A percentile compares a stretch with the other conserved stretches of the same genome.
These are phyloP conservation scores for Nematocida displodere DNA, from an alignment of 371 early-diverging fungal species.

Conservation along the genomic window DNA sequence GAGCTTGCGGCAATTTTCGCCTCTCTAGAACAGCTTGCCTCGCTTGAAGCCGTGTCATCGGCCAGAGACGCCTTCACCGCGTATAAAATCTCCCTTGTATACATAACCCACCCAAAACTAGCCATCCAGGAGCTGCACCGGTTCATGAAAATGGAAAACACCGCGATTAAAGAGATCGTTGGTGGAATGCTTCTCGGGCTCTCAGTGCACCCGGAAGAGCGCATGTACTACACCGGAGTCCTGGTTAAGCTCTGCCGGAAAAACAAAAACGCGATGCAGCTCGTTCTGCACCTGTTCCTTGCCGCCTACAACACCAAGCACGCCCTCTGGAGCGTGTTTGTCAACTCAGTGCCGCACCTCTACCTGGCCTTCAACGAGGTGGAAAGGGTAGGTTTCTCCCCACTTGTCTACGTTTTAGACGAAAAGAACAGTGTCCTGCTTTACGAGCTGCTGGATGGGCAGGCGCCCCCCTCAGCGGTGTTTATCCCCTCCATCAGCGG, in stretches of 20 bases:
- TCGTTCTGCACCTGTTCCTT: slow-evolving; percentile 14
- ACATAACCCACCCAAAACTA: background rate
- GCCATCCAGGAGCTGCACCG: background rate
- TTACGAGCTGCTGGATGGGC: slow-evolving; percentile 32
- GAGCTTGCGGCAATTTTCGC: background rate
- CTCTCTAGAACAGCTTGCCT: background rate
- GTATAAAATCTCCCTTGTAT: slow-evolving; percentile 33
- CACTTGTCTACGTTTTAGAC: slow-evolving; percentile 22
- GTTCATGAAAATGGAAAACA: background rate
- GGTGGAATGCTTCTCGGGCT: slow-evolving; percentile 21
- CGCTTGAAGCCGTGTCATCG: background rate
- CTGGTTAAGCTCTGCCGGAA: slow-evolving; percentile 1
- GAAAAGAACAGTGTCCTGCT: slow-evolving; percentile 23
- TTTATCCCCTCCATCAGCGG: slow-evolving; percentile 20
- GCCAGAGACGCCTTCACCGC: slow-evolving; percentile 44
- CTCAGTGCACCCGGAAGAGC: background rate
- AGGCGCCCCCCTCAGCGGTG: slow-evolving; percentile 5
- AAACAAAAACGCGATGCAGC: background rate
- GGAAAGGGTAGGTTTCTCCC: slow-evolving; percentile 8
- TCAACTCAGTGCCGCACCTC: slow-evolving; percentile 22
- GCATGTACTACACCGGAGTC: slow-evolving; percentile 8
- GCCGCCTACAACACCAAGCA: slow-evolving; percentile 8
- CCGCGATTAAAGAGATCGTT: background rate
- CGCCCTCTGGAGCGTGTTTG: slow-evolving; percentile 9
- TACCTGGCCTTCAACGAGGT: background rate